Evolutionary conservation across 2,329 filamentous ascomycete species (phyloP).

Genomic region (Aspergillus costaricaensis): DNA sequence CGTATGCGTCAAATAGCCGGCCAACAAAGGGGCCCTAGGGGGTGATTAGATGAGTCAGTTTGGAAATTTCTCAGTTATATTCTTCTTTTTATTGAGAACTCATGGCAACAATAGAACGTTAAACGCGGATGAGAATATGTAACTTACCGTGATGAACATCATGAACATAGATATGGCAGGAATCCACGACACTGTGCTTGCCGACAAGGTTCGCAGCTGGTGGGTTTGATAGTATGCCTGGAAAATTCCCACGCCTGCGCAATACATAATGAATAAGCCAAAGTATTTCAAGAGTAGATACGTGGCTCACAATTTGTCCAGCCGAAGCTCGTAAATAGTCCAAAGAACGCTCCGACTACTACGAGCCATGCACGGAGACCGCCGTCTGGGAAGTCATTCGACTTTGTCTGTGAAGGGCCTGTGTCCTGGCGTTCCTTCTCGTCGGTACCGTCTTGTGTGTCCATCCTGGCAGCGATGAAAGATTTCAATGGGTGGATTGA

Average conservation of each 20-base stretch:
- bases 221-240: constrained; percentile 59
- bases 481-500: too few species aligned
- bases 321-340: constrained; percentile 49
- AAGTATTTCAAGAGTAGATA: not conserved
- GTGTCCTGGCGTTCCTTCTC: not conserved
- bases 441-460: not conserved
- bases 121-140: too few species aligned
- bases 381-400: constrained; percentile 14
- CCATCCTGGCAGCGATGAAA: not conserved
- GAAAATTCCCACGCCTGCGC: constrained; percentile 53
- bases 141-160: constrained; percentile 50
- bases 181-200: constrained; percentile 61
- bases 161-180: constrained; percentile 58
- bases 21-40: constrained; percentile 54
- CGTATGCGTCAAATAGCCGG: constrained; percentile 62
- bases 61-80: not conserved
- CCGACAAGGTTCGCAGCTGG: constrained; percentile 50
- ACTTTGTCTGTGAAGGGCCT: too few species aligned
- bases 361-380: constrained; percentile 35
- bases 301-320: constrained; percentile 45
- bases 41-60: not conserved
- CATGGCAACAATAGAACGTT: too few species aligned
- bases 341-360: constrained; percentile 48
- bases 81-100: too few species aligned
- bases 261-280: constrained; percentile 6